These are phyloP conservation scores for Coemansia guatemalensis DNA, from an alignment of 192 early-diverging fungal species.

Conservation along the genomic window DNA sequence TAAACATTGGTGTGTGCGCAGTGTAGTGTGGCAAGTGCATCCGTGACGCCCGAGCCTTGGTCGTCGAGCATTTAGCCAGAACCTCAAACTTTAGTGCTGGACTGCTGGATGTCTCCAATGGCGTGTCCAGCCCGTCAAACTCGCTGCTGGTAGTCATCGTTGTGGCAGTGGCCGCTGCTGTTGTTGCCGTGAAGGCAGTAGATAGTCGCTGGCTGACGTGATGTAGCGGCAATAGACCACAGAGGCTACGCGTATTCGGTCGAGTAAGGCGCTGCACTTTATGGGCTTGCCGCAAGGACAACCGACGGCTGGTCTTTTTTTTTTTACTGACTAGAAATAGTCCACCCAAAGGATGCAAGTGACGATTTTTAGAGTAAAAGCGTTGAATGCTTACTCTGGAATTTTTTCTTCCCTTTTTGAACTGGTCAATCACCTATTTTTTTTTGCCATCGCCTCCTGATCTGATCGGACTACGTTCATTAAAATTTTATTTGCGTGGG, in stretches of 20 bases:
- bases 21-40: slow-evolving; percentile 80
- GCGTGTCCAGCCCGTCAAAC: slow-evolving; percentile 32
- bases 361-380: too few species aligned
- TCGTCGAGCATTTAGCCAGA: slow-evolving; percentile 74
- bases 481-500: slow-evolving; percentile 3
- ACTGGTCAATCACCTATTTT: too few species aligned
- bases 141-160: slow-evolving; percentile 16
- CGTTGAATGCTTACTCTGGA: too few species aligned
- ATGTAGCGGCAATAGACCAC: neutral
- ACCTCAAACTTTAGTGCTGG: slow-evolving; percentile 74
- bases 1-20: slow-evolving; percentile 81
- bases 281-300: too few species aligned
- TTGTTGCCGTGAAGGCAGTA: neutral
- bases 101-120: slow-evolving; percentile 40
- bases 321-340: too few species aligned
- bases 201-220: too few species aligned
- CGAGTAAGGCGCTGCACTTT: neutral
- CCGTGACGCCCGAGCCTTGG: slow-evolving; percentile 74
- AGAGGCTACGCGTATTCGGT: neutral
- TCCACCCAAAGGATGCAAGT: too few species aligned
- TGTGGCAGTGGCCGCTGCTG: neutral
- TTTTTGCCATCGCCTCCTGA: too few species aligned
- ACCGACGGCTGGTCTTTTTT: neutral
- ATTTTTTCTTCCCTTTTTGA: too few species aligned
- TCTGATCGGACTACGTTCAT: too few species aligned